Conservation (phyloP, 768 basidiomycete genomes). For the Tremella mesenterica region DNA sequence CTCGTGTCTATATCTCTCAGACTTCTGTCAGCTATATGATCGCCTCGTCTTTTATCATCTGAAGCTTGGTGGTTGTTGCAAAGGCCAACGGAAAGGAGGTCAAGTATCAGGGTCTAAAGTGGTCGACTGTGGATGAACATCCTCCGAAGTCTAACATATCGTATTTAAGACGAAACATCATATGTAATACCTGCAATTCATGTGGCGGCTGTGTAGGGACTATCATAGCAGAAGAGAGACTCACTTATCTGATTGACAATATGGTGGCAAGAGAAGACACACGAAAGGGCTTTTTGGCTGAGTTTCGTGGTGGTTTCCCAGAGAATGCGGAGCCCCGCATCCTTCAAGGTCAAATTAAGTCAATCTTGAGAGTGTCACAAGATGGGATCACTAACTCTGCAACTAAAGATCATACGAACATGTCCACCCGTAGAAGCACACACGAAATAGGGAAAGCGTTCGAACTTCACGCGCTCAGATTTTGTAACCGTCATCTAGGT, state of each 20-base stretch:
- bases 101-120: conserved; percentile 18
- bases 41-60: too few species aligned
- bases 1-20: too few species aligned
- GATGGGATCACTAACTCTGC: too few species aligned
- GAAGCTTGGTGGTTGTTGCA: background rate
- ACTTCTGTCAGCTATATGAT: too few species aligned
- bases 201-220: background rate
- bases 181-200: background rate
- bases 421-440: conserved; percentile 42
- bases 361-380: too few species aligned
- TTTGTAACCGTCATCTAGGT: conserved; percentile 59
- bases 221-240: too few species aligned
- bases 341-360: too few species aligned
- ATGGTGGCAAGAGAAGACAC: too few species aligned
- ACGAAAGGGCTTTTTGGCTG: too few species aligned
- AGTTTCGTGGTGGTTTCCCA: too few species aligned
- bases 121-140: conserved; percentile 13
- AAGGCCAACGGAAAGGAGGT: background rate
- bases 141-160: conserved; percentile 42
- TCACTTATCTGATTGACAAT: background rate
- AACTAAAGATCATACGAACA: too few species aligned
- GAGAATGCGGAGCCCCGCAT: too few species aligned
- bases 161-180: conserved; percentile 27
- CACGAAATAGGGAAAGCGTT: conserved; percentile 66
- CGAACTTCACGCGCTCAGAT: conserved; percentile 57